Evolutionary conservation across 2,329 filamentous ascomycete species (phyloP).

Genomic region (Emmonsiellopsis sp.): DNA sequence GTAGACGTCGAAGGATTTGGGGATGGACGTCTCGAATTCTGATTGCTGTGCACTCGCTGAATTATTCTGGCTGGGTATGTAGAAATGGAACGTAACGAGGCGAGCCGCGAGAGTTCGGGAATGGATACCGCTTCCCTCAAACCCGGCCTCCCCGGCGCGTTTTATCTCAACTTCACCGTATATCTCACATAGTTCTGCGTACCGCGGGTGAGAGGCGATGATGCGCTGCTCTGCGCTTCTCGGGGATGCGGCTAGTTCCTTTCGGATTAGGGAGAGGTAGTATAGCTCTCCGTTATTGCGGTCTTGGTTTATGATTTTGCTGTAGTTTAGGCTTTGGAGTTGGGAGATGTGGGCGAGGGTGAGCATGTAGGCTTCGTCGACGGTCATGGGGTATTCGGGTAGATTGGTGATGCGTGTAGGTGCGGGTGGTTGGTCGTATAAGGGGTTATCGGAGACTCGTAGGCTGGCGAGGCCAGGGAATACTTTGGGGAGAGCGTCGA

Average conservation of each 20-base stretch:
- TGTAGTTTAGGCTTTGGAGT: slow-evolving; percentile 53
- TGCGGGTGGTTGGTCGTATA: slow-evolving; percentile 51
- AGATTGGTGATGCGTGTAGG: slow-evolving; percentile 30
- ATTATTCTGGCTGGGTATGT: slow-evolving; percentile 30
- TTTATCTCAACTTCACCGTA: slow-evolving; percentile 64
- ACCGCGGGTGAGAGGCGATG: slow-evolving; percentile 59
- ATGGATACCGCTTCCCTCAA: slow-evolving; percentile 40
- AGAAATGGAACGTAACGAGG: slow-evolving; percentile 55
- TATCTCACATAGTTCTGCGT: slow-evolving; percentile 60
- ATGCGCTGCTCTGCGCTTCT: slow-evolving; percentile 43
- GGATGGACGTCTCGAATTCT: slow-evolving; percentile 46
- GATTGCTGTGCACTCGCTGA: slow-evolving; percentile 8
- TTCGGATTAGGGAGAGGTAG: slow-evolving; percentile 76
- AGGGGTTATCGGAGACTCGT: slow-evolving; percentile 75
- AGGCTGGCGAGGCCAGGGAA: slow-evolving; percentile 69
- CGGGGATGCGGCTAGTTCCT: slow-evolving; percentile 50
- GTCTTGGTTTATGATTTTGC: slow-evolving; percentile 61
- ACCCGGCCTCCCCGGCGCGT: slow-evolving; percentile 35
- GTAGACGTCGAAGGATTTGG: slow-evolving; percentile 72
- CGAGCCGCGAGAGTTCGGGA: slow-evolving; percentile 75
- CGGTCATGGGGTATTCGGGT: slow-evolving; percentile 33
- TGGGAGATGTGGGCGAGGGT: slow-evolving; percentile 64
- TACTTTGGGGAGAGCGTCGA: slow-evolving; percentile 56
- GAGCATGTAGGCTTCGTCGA: slow-evolving; percentile 83
- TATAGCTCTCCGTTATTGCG: slow-evolving; percentile 85